Base-by-base conservation (phyloP, 2,329 filamentous ascomycete species). In the Colletotrichum sp. region DNA sequence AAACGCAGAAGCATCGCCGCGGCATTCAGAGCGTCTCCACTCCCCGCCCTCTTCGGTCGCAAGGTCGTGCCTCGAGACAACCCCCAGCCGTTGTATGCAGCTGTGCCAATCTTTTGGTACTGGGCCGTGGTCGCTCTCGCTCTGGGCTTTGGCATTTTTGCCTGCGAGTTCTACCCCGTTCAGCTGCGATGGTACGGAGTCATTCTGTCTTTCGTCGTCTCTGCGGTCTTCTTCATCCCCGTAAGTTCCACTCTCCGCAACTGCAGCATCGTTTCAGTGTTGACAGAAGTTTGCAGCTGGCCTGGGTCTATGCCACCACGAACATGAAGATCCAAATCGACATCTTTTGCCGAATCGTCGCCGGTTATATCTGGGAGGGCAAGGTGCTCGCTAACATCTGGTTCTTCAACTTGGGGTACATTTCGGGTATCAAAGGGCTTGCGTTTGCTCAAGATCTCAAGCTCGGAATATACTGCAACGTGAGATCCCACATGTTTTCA, bases 241-340 rank as follows among this genome's bases (percentile, higher is more conserved):
- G 81, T 82, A 66, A 67, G 79, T 70, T 10, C 6, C n/a, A 52
- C 6, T 22, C 2, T 5, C 13, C n/a, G 6, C 0, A 3, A 7
- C 10, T 52, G 0, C 9, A 22, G 43, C 43, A 52, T 22, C n/a
- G 5, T 13, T 0, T 13, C n/a, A 13, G 12, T 43, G 18, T 32
- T 64, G 15, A 27, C 6, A 8, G 6, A 16, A 73, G n/a, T 5
- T 1, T 4, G 6, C 58, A 83, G 81, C 76, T 83, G 32, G 80
- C 82, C 4, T 80, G 80, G 81, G 79, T 83, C 1, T 82, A 80
- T 56, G 87, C 86, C 0, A 87, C 85, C 0, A 85, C 85, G 9
- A 88, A 88, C 66, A 81, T 87, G 28, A 84, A 86, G 66, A 83
- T 87, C 25, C 84, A 85, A n/a, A 82, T 87, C 8, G 86, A 87